phyloP scores from a whole-genome alignment of 345 rosid genomes.

The Diplotaxis tenuifolia region DNA sequence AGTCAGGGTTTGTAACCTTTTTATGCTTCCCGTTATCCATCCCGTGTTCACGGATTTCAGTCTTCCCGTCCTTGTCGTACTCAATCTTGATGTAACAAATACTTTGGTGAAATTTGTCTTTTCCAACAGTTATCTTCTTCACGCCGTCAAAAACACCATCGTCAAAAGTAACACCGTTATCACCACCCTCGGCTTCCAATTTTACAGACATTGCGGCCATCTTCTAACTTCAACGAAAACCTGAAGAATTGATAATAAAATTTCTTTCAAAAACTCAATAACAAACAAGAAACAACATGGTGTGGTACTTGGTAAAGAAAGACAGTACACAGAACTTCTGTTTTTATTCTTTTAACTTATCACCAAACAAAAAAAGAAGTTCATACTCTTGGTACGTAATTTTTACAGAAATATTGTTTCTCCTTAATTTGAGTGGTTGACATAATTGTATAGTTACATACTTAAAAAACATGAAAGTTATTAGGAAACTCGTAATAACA shows the following conservation, averaged over 20 bases:
- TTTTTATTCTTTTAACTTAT: background rate
- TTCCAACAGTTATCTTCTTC: constrained; percentile 19
- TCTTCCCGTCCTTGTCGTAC: constrained; percentile 25
- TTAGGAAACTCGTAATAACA: background rate
- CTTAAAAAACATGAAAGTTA: background rate
- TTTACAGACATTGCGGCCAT: constrained; percentile 24
- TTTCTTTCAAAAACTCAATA: background rate
- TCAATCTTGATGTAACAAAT: constrained; percentile 29
- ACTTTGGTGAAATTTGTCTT: background rate
- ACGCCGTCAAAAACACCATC: constrained; percentile 34
- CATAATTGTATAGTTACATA: background rate
- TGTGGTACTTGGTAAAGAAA: background rate
- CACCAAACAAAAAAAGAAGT: background rate
- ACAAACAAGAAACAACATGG: background rate
- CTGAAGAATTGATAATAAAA: background rate
- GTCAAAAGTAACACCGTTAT: constrained; percentile 14
- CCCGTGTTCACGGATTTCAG: constrained; percentile 21
- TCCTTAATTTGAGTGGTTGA: background rate
- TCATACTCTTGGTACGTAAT: background rate
- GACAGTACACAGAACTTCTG: background rate
- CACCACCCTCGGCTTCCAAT: constrained; percentile 24
- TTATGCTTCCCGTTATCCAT: background rate
- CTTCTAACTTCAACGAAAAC: background rate
- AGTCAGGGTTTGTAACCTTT: constrained; percentile 2
- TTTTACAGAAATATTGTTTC: background rate